These are phyloP conservation scores for Dillenia suffruticosa DNA, from an alignment of 164 flowering plant genomes.

Conservation along the genomic window DNA sequence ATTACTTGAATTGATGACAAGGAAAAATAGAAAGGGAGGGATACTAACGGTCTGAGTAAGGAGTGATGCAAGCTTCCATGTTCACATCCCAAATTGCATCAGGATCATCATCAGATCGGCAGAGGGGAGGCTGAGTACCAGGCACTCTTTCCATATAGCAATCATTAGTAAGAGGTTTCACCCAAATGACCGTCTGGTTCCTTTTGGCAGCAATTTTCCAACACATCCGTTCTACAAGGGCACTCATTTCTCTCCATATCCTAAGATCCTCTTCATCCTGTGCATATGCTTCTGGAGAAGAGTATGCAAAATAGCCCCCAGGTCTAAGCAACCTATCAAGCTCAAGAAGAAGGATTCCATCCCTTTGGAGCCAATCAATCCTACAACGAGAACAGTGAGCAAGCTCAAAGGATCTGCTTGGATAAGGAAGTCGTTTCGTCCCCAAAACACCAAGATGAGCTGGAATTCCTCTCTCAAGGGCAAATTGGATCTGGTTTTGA, in stretches of 20 bases:
- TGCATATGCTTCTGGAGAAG: slow-evolving; percentile 96
- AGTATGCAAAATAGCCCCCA: slow-evolving; percentile 94
- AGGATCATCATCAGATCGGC: slow-evolving; percentile 79
- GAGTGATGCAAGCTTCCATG: slow-evolving; percentile 88
- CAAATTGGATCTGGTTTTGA: slow-evolving; percentile 93
- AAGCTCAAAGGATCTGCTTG: slow-evolving; percentile 92
- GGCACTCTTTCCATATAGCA: slow-evolving; percentile 74
- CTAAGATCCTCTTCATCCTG: slow-evolving; percentile 86
- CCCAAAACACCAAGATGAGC: slow-evolving; percentile 91
- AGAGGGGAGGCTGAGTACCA: slow-evolving; percentile 81
- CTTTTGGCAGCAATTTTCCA: slow-evolving; percentile 77
- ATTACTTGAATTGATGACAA: neutral
- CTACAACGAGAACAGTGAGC: slow-evolving; percentile 96
- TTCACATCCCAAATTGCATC: slow-evolving; percentile 68
- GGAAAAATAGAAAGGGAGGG: neutral
- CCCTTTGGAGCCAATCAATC: slow-evolving; percentile 94
- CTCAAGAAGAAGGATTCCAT: slow-evolving; percentile 90
- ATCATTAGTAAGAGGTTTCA: slow-evolving; percentile 78
- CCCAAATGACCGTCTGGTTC: slow-evolving; percentile 92
- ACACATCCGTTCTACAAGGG: slow-evolving; percentile 87
- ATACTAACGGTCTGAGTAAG: slow-evolving; percentile 81
- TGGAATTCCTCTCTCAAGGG: slow-evolving; percentile 93
- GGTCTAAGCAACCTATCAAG: slow-evolving; percentile 86
- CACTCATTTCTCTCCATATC: slow-evolving; percentile 88
- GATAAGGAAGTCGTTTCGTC: slow-evolving; percentile 86